A percentile compares a stretch with the other conserved stretches of the same genome.
Conservation (phyloP, 2,329 filamentous ascomycete genomes). For the Aureobasidium leucospermi region DNA sequence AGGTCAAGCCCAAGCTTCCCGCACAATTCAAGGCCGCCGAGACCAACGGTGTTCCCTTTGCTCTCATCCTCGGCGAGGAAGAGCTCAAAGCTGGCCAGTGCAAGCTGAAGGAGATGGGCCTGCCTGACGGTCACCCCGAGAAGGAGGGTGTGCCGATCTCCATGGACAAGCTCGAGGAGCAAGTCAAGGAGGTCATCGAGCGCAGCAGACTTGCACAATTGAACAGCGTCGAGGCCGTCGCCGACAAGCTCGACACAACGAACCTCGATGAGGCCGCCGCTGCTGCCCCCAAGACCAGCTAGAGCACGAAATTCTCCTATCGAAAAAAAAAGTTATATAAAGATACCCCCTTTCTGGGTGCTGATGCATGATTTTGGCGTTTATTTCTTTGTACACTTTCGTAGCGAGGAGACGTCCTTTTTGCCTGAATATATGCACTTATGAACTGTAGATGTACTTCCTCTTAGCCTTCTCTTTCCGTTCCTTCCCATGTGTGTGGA, state of each 20-base stretch:
- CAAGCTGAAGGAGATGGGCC: slow-evolving; percentile 77
- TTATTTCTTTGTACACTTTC: background rate
- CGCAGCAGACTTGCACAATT: slow-evolving; percentile 23
- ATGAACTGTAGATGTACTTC: background rate
- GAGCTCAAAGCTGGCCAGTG: slow-evolving; percentile 78
- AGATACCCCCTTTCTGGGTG: slow-evolving; percentile 7
- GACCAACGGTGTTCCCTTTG: slow-evolving; percentile 69
- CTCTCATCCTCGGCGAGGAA: slow-evolving; percentile 83
- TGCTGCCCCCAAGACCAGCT: slow-evolving; percentile 18
- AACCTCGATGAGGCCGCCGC: slow-evolving; percentile 19
- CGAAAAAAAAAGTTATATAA: slow-evolving; percentile 1
- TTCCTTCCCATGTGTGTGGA: too few species aligned
- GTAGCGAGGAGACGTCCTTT: background rate
- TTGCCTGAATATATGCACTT: background rate
- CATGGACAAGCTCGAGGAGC: slow-evolving; percentile 53
- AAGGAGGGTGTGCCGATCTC: slow-evolving; percentile 78
- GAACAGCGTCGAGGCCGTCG: slow-evolving; percentile 20
- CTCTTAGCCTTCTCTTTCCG: too few species aligned
- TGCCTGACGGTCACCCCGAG: slow-evolving; percentile 75
- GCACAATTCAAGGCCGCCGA: slow-evolving; percentile 91
- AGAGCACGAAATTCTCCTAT: background rate
- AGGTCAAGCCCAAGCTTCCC: slow-evolving; percentile 81
- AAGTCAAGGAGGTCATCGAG: slow-evolving; percentile 50
- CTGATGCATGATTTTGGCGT: background rate
- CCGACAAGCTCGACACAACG: slow-evolving; percentile 12